A percentile compares a stretch with the other conserved stretches of the same genome.
phyloP scores from a whole-genome alignment of 768 basidiomycete genomes.

The Pisolithus sp. region DNA sequence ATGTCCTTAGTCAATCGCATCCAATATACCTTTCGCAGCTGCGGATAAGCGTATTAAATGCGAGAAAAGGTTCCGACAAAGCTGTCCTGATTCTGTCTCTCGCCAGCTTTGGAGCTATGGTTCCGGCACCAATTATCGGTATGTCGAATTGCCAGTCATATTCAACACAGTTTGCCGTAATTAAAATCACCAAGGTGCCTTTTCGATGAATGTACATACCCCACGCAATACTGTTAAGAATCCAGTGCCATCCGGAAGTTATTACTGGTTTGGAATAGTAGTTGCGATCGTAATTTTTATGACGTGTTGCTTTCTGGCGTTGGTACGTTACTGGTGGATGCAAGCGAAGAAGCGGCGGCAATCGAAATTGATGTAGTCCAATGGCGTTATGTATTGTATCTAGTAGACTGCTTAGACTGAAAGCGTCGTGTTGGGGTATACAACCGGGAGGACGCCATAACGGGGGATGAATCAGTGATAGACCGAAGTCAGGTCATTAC shows the following conservation, averaged over 20 bases:
- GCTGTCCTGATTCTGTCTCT: slow-evolving; percentile 59
- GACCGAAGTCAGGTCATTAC: background rate
- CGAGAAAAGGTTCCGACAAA: slow-evolving; percentile 59
- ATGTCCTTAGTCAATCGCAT: slow-evolving; percentile 81
- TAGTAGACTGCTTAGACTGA: background rate
- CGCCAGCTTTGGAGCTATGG: slow-evolving; percentile 62
- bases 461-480: too few relatives aligned
- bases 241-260: slow-evolving; percentile 27
- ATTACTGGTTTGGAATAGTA: slow-evolving; percentile 51
- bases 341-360: slow-evolving; percentile 40
- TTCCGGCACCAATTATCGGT: slow-evolving; percentile 58
- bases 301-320: slow-evolving; percentile 34
- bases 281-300: slow-evolving; percentile 41
- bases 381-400: background rate
- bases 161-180: background rate
- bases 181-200: slow-evolving; percentile 40
- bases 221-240: slow-evolving; percentile 44
- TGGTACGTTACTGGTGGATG: slow-evolving; percentile 63
- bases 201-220: slow-evolving; percentile 60
- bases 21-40: slow-evolving; percentile 81
- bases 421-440: too few relatives aligned
- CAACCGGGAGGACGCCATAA: too few relatives aligned
- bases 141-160: slow-evolving; percentile 12
- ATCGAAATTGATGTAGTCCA: slow-evolving; percentile 5
- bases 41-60: slow-evolving; percentile 49